Percentiles rank a stretch among this genome's conserved stretches.
These are phyloP conservation scores for Trifolium dubium DNA, from an alignment of 306 rosid genomes.

Conservation along the genomic window DNA sequence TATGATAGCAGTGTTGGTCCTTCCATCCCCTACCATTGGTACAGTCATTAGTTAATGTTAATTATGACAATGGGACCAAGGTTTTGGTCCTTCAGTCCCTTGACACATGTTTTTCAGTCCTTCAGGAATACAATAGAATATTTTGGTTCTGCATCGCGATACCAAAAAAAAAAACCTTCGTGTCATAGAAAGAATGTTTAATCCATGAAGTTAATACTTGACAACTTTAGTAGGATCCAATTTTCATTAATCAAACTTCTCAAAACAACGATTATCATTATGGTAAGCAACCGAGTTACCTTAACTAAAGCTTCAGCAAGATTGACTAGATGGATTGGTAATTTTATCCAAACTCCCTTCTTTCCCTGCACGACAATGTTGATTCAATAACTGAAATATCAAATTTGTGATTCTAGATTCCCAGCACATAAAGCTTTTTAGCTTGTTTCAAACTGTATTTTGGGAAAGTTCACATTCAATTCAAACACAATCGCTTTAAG, in stretches of 20 bases:
- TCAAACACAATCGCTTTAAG: not conserved
- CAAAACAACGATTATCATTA: not conserved
- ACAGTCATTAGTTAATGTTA: too few relatives aligned
- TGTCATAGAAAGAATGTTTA: constrained; percentile 1
- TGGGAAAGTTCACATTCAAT: not conserved
- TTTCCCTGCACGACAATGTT: constrained; percentile 61
- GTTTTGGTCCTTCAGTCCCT: too few relatives aligned
- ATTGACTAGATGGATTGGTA: constrained; percentile 68
- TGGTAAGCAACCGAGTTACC: constrained; percentile 46
- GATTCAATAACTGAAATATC: constrained; percentile 30
- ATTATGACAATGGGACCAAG: too few relatives aligned
- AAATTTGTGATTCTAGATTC: constrained; percentile 15
- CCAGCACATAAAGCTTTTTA: constrained; percentile 2
- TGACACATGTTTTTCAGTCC: too few relatives aligned
- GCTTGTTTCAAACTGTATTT: not conserved
- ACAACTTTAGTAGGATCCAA: not conserved
- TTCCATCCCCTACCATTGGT: too few relatives aligned
- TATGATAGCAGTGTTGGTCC: too few relatives aligned
- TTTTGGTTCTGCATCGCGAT: constrained; percentile 89
- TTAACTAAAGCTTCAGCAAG: constrained; percentile 73
- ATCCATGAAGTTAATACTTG: constrained; percentile 16
- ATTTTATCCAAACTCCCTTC: constrained; percentile 79
- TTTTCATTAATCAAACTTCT: constrained; percentile 24
- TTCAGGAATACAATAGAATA: too few relatives aligned
- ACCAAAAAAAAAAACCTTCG: constrained; percentile 61